A percentile compares a stretch with the other conserved stretches of the same genome.
Evolutionary conservation across 2,329 filamentous ascomycete species (phyloP).

Genomic region (Fusarium mangiferae): DNA sequence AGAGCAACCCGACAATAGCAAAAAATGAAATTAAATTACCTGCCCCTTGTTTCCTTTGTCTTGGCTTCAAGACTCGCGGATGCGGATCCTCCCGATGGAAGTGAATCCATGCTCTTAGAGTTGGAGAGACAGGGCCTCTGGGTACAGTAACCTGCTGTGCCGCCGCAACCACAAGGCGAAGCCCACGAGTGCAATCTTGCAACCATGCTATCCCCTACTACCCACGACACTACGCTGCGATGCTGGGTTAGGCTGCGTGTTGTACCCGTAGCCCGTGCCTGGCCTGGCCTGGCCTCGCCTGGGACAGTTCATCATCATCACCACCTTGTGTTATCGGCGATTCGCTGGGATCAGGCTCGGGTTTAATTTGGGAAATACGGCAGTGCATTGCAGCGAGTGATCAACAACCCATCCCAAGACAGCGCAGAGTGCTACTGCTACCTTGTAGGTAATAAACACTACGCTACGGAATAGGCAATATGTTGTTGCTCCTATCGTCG

Average conservation of each 20-base stretch:
- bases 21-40: neutral
- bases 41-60: neutral
- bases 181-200: slow-evolving; percentile 23
- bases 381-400: slow-evolving; percentile 8
- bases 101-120: neutral
- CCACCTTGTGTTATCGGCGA: neutral
- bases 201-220: neutral
- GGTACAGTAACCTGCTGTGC: slow-evolving; percentile 38
- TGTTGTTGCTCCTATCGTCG: neutral
- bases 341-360: slow-evolving; percentile 6
- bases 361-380: slow-evolving; percentile 26
- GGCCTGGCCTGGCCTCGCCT: neutral
- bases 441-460: slow-evolving; percentile 1
- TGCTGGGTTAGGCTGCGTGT: neutral
- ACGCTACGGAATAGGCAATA: neutral
- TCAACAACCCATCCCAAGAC: neutral
- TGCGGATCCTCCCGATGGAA: slow-evolving; percentile 24
- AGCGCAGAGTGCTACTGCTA: slow-evolving; percentile 26
- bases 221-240: neutral
- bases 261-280: slow-evolving; percentile 13
- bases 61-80: slow-evolving; percentile 4
- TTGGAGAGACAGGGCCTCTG: slow-evolving; percentile 13
- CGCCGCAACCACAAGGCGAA: slow-evolving; percentile 10
- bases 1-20: neutral
- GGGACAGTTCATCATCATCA: neutral